phyloP scores from a whole-genome alignment of 2,329 filamentous ascomycete genomes.

The Penicillium brasilianum region DNA sequence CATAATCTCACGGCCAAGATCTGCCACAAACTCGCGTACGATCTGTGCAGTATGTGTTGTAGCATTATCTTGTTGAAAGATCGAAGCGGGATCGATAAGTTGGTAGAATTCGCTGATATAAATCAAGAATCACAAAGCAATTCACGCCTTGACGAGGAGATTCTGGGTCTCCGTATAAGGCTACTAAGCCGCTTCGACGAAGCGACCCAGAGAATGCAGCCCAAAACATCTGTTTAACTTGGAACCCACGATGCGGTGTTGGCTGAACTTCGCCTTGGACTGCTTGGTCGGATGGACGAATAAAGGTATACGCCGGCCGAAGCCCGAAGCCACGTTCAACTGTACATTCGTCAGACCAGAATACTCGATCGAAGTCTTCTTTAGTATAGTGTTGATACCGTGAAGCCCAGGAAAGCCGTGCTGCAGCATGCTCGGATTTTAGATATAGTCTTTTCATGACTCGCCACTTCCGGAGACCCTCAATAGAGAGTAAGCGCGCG shows the following conservation, averaged over 20 bases:
- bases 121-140: neutral
- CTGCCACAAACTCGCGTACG: neutral
- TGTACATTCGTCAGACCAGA: too few relatives aligned
- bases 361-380: too few relatives aligned
- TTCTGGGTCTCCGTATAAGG: conserved; percentile 11
- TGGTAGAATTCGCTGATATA: conserved; percentile 10
- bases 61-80: neutral
- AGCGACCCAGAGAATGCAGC: too few relatives aligned
- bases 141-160: neutral
- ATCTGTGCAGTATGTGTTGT: neutral
- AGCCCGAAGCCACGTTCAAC: too few relatives aligned
- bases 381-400: conserved; percentile 1
- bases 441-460: neutral
- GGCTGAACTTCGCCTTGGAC: too few relatives aligned
- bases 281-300: too few relatives aligned
- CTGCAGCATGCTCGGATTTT: neutral
- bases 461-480: neutral
- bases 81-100: too few relatives aligned
- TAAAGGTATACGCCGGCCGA: too few relatives aligned
- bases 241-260: too few relatives aligned
- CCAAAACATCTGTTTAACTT: too few relatives aligned
- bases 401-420: neutral
- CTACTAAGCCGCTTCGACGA: too few relatives aligned
- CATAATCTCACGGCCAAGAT: neutral
- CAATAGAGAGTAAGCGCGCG: neutral